Conservation (phyloP, 2,329 filamentous ascomycete species). For the Penicillium sp. region DNA sequence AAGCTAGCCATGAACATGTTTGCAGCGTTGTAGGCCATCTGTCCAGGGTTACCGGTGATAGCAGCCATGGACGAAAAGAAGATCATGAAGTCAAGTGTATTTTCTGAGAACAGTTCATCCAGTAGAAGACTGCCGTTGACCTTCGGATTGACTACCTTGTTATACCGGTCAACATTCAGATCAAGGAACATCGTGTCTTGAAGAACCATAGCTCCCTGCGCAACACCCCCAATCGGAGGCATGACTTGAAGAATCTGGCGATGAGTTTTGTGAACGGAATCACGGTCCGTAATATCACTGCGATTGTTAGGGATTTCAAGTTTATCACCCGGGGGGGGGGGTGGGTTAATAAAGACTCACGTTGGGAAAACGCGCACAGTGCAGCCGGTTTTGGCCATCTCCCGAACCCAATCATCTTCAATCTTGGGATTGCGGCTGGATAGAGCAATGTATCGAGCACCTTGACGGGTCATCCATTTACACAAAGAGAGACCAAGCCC, state of each 20-base stretch:
- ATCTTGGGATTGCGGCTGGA: constrained; percentile 30
- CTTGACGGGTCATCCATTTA: constrained; percentile 28
- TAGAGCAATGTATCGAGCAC: constrained; percentile 26
- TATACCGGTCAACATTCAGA: constrained; percentile 15
- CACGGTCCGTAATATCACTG: constrained; percentile 21
- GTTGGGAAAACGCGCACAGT: constrained; percentile 17
- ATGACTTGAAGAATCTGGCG: constrained; percentile 26
- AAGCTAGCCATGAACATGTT: constrained; percentile 37
- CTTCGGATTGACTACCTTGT: constrained; percentile 37
- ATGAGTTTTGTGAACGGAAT: constrained; percentile 22
- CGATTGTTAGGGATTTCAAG: not conserved
- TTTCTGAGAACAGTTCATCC: constrained; percentile 21
- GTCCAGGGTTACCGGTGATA: constrained; percentile 30
- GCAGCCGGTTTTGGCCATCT: constrained; percentile 17
- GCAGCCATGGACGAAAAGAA: constrained; percentile 39
- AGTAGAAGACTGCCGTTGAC: constrained; percentile 22
- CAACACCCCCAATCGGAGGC: constrained; percentile 38
- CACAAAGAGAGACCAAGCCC: constrained; percentile 28
- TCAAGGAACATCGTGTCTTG: constrained; percentile 31
- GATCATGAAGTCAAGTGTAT: constrained; percentile 44
- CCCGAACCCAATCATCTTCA: constrained; percentile 19
- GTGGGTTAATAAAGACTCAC: constrained; percentile 6
- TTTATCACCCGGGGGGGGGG: too few relatives aligned
- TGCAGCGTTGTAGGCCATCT: constrained; percentile 40
- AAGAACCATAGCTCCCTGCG: constrained; percentile 34